Percentiles rank a stretch among this genome's conserved stretches.
These are phyloP conservation scores for Crassisporium funariophilum DNA, from an alignment of 768 basidiomycete species.

Conservation along the genomic window DNA sequence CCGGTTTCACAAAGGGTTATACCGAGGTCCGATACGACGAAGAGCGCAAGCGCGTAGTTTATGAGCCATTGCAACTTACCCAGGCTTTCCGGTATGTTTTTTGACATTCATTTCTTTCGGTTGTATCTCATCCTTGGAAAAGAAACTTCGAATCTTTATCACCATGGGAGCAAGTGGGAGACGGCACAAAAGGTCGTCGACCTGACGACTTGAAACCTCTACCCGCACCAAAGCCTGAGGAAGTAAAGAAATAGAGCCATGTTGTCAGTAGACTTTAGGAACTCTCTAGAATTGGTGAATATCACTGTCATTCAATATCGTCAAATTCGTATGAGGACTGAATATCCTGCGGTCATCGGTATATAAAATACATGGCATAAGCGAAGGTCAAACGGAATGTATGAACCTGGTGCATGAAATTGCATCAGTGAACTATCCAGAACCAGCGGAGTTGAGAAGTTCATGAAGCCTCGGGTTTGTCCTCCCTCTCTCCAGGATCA, in stretches of 20 bases:
- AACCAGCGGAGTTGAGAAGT: too few relatives aligned
- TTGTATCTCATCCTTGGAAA: conserved; percentile 5
- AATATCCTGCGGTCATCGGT: neutral
- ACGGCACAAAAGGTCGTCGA: conserved; percentile 47
- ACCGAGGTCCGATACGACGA: conserved; percentile 98
- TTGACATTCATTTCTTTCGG: neutral
- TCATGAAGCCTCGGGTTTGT: conserved; percentile 29
- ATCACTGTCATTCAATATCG: conserved; percentile 9
- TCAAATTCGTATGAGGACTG: conserved; percentile 4
- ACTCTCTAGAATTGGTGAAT: conserved; percentile 1
- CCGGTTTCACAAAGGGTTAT: conserved; percentile 70
- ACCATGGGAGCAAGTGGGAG: conserved; percentile 95
- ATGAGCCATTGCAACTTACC: conserved; percentile 95
- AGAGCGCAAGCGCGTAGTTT: conserved; percentile 95
- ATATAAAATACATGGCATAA: neutral
- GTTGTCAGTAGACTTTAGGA: conserved; percentile 4
- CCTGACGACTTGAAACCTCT: conserved; percentile 79
- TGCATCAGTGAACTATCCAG: too few relatives aligned
- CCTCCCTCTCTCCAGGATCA: conserved; percentile 27
- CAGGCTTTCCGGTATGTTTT: conserved; percentile 89
- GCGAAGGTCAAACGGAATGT: too few relatives aligned
- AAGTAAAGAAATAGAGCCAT: conserved; percentile 84
- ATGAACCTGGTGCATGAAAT: too few relatives aligned
- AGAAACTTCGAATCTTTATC: conserved; percentile 93
- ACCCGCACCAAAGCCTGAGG: conserved; percentile 74